Evolutionary conservation across 1,284 basidiomycete genomes (phyloP).

Genomic region (Bondarzewia mesenterica): DNA sequence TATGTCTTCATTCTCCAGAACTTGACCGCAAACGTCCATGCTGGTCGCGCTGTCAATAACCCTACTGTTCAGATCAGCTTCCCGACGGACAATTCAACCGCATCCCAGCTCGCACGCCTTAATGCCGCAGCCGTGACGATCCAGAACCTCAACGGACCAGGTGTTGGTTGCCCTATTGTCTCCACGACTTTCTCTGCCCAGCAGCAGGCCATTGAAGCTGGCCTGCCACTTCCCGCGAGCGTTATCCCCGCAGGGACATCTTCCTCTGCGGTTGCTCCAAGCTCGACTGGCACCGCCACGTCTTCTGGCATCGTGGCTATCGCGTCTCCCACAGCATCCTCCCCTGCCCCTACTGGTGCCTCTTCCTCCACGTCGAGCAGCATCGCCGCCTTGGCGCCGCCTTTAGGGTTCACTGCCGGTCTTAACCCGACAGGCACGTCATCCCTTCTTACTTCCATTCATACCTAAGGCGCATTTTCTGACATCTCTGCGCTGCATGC

Average conservation of each 20-base stretch:
- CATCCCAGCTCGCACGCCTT: constrained; percentile 1
- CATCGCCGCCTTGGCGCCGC: constrained; percentile 8
- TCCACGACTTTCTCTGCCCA: constrained; percentile 26
- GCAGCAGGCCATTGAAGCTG: not conserved
- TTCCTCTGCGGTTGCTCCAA: not conserved
- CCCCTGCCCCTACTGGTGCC: not conserved
- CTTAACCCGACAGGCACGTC: not conserved
- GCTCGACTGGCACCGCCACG: not conserved
- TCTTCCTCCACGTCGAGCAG: not conserved
- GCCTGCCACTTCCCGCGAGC: not conserved
- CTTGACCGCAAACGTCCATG: constrained; percentile 13
- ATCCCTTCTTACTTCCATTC: not conserved
- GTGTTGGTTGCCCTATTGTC: constrained; percentile 29
- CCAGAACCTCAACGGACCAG: constrained; percentile 33
- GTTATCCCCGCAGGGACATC: too few species aligned
- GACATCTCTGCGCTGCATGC: not conserved
- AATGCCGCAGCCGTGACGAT: constrained; percentile 16
- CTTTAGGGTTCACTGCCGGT: not conserved
- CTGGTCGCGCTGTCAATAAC: constrained; percentile 22
- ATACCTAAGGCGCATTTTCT: not conserved
- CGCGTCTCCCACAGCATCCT: not conserved
- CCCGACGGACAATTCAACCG: constrained; percentile 1
- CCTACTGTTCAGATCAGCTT: not conserved
- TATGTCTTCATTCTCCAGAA: constrained; percentile 17
- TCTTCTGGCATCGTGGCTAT: not conserved